Conservation (phyloP, 2,329 filamentous ascomycete genomes). For the Torrubiellomyces zombiae region DNA sequence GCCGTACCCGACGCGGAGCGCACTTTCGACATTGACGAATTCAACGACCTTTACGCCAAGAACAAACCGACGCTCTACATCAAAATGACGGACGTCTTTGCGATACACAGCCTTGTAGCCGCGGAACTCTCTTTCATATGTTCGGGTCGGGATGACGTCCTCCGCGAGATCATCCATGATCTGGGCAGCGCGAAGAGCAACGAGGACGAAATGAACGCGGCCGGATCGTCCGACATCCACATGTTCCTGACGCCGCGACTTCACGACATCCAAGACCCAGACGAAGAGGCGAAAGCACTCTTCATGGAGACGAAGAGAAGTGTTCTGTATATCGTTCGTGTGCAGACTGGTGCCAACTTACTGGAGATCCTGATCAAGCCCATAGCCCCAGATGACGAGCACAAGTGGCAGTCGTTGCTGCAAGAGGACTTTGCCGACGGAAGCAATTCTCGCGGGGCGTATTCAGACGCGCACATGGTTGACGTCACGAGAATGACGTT, state of each 20-base stretch:
- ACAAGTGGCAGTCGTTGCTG: slow-evolving; percentile 69
- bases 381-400: slow-evolving; percentile 72
- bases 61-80: slow-evolving; percentile 98
- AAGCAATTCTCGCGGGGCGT: slow-evolving; percentile 61
- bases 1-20: slow-evolving; percentile 72
- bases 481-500: slow-evolving; percentile 86
- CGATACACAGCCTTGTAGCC: slow-evolving; percentile 78
- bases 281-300: slow-evolving; percentile 76
- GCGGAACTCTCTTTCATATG: slow-evolving; percentile 65
- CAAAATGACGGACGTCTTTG: slow-evolving; percentile 95
- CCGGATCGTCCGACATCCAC: slow-evolving; percentile 76
- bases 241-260: slow-evolving; percentile 82
- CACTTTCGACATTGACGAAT: slow-evolving; percentile 96
- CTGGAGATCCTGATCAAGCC: slow-evolving; percentile 90
- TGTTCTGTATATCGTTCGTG: slow-evolving; percentile 90
- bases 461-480: slow-evolving; percentile 73
- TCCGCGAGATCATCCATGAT: slow-evolving; percentile 84
- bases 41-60: slow-evolving; percentile 92
- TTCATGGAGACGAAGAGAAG: slow-evolving; percentile 99
- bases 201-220: slow-evolving; percentile 78
- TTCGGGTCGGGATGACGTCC: slow-evolving; percentile 64
- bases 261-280: slow-evolving; percentile 80
- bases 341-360: slow-evolving; percentile 83
- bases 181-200: slow-evolving; percentile 93
- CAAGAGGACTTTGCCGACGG: slow-evolving; percentile 60